Percentiles rank a stretch among this genome's conserved stretches.
Evolutionary conservation across 1,284 basidiomycete species (phyloP).

Genomic region (Rhodotorula mucilaginosa): DNA sequence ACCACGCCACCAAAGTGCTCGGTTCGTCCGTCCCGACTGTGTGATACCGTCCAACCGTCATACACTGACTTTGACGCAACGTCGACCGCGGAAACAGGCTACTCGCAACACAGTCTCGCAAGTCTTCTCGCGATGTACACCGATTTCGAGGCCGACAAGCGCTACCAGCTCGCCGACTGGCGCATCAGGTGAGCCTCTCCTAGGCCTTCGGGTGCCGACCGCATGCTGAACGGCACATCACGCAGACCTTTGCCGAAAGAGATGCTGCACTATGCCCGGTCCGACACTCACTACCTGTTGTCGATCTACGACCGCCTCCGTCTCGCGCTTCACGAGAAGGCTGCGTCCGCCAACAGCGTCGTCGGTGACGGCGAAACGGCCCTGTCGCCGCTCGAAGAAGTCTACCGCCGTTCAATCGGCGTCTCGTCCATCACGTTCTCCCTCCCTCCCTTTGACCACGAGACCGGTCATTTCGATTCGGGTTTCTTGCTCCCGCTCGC

Average conservation of each 20-base stretch:
- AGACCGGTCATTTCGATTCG: conserved; percentile 61
- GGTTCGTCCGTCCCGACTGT: conserved; percentile 53
- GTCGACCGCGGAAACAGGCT: conserved; percentile 54
- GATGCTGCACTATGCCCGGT: conserved; percentile 89
- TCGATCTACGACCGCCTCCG: conserved; percentile 92
- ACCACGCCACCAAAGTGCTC: conserved; percentile 83
- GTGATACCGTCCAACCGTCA: background rate
- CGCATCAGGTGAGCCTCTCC: conserved; percentile 67
- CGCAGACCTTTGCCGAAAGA: conserved; percentile 73
- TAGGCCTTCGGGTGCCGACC: background rate
- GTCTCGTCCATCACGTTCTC: conserved; percentile 69
- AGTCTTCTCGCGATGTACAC: conserved; percentile 85
- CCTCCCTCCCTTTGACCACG: conserved; percentile 65
- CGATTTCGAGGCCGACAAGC: conserved; percentile 88
- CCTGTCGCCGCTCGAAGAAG: conserved; percentile 50
- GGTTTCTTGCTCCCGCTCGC: conserved; percentile 75
- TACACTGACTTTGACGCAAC: background rate
- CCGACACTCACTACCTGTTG: conserved; percentile 92
- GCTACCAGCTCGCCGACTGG: conserved; percentile 96
- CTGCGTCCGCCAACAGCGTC: conserved; percentile 42
- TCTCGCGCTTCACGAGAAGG: conserved; percentile 67
- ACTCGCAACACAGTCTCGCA: conserved; percentile 78
- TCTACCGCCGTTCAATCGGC: conserved; percentile 65
- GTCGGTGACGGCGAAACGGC: conserved; percentile 30
- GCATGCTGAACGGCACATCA: conserved; percentile 41